Base-by-base conservation (phyloP, 331 rosid species). In the Malus hybrid region DNA sequence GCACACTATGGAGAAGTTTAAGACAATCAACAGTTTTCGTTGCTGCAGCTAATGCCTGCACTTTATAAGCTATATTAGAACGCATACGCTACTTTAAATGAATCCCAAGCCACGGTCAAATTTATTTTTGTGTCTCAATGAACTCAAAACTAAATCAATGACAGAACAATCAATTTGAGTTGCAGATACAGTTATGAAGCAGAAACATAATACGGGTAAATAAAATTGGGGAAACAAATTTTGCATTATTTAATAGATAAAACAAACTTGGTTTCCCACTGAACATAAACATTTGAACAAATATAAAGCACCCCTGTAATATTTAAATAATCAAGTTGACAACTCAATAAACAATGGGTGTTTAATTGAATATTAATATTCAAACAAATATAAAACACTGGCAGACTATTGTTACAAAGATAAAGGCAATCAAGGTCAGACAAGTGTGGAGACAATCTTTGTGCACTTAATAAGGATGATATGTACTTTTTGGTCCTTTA, bases 1-100 rank as follows among this genome's bases (percentile, higher is more conserved):
- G 97, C 85, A 94, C 74, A 82, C 97, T 94, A 70, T 94, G 96
- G 74, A 90, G 89, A 79, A 87, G 14, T 84, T 88, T 92, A 67
- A 84, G 88, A 76, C 76, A 83, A 79, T 92, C 97, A 77, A 92
- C 89, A 76, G 99, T 90, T 87, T 94, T 92, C 48, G 97, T 86
- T 73, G 99, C 99, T n/a, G 99, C 97, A 44, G 88, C 97, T 82
- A 94, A 77, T 75, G 96, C 99, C 99, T 94, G 96, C 82, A 80
- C 62, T 62, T 77, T 39, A 80, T 32, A 79, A 60, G 64, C 62
- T 75, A 69, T 80, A 27, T 75, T 82, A 59, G 42, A 20, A 59
- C 57, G 16, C 24, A 4, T 22, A 20, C 27, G 10, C 24, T 24
- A 48, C 54, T 55, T 33, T 15, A 12, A 74, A 71, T 72, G 74